Evolutionary conservation across 345 rosid species (phyloP).

Genomic region (Hibiscus trionum): DNA sequence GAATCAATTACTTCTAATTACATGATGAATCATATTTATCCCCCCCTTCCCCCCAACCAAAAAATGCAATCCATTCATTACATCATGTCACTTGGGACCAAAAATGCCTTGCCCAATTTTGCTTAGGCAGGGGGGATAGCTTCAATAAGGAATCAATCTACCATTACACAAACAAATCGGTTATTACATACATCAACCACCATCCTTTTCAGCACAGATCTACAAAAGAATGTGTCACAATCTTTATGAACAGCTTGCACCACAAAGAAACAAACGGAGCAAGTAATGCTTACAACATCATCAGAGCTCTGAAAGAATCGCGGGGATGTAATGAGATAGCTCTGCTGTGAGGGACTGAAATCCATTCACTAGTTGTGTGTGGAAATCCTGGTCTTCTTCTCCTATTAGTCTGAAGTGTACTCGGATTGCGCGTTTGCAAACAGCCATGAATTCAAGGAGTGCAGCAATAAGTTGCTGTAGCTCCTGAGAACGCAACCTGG

Average conservation of each 20-base stretch:
- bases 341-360: conserved; percentile 98
- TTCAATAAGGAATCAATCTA: neutral
- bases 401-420: conserved; percentile 91
- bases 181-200: conserved; percentile 13
- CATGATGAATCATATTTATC: too few species aligned
- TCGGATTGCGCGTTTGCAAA: conserved; percentile 97
- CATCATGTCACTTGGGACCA: neutral
- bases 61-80: too few species aligned
- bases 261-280: neutral
- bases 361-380: conserved; percentile 98
- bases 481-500: conserved; percentile 90
- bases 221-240: conserved; percentile 5
- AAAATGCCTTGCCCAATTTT: conserved; percentile 1
- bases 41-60: too few species aligned
- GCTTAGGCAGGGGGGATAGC: neutral
- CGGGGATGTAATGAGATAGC: conserved; percentile 93
- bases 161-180: conserved; percentile 12
- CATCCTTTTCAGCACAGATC: conserved; percentile 5
- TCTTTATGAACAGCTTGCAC: conserved; percentile 3
- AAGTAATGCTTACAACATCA: neutral
- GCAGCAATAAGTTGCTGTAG: conserved; percentile 97
- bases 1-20: too few species aligned
- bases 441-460: conserved; percentile 95
- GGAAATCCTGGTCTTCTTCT: conserved; percentile 96
- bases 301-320: conserved; percentile 93